These are phyloP conservation scores for Xylaria sp. DNA, from an alignment of 2,329 filamentous ascomycete species.

Conservation along the genomic window DNA sequence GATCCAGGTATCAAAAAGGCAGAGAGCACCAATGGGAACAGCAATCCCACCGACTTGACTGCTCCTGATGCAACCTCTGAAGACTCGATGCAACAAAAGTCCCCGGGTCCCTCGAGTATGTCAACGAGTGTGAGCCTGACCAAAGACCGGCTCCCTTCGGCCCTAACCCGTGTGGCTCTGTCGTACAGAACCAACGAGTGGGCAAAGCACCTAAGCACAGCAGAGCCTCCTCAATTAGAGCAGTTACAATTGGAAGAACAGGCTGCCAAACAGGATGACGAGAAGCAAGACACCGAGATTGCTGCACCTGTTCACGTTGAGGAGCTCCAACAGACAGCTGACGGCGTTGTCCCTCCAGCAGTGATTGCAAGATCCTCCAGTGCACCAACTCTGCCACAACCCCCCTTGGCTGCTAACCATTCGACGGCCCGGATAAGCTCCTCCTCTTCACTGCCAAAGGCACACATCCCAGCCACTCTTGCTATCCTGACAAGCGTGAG, in stretches of 20 bases:
- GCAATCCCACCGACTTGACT: slow-evolving; percentile 34
- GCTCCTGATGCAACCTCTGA: slow-evolving; percentile 39
- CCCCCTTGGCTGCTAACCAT: slow-evolving; percentile 27
- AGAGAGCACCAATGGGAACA: slow-evolving; percentile 34
- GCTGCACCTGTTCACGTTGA: slow-evolving; percentile 70
- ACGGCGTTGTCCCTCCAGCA: slow-evolving; percentile 59
- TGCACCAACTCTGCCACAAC: slow-evolving; percentile 44
- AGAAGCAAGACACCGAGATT: slow-evolving; percentile 59
- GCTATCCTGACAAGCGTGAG: slow-evolving; percentile 30
- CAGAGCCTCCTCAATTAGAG: slow-evolving; percentile 77
- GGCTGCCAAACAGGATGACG: slow-evolving; percentile 46
- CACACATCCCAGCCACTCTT: slow-evolving; percentile 30
- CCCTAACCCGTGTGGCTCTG: slow-evolving; percentile 79
- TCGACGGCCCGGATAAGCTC: slow-evolving; percentile 42
- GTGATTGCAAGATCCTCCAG: slow-evolving; percentile 48
- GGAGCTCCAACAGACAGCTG: slow-evolving; percentile 72
- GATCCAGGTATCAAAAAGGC: slow-evolving; percentile 37
- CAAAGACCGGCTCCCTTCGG: slow-evolving; percentile 72
- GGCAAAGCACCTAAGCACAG: slow-evolving; percentile 86
- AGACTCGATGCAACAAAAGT: slow-evolving; percentile 42
- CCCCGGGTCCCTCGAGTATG: slow-evolving; percentile 52
- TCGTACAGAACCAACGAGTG: slow-evolving; percentile 95
- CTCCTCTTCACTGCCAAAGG: slow-evolving; percentile 21
- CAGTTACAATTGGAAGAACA: slow-evolving; percentile 64
- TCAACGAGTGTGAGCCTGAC: slow-evolving; percentile 58